phyloP scores from a whole-genome alignment of 2,329 filamentous ascomycete species.

The Pseudogymnoascus sp. region DNA sequence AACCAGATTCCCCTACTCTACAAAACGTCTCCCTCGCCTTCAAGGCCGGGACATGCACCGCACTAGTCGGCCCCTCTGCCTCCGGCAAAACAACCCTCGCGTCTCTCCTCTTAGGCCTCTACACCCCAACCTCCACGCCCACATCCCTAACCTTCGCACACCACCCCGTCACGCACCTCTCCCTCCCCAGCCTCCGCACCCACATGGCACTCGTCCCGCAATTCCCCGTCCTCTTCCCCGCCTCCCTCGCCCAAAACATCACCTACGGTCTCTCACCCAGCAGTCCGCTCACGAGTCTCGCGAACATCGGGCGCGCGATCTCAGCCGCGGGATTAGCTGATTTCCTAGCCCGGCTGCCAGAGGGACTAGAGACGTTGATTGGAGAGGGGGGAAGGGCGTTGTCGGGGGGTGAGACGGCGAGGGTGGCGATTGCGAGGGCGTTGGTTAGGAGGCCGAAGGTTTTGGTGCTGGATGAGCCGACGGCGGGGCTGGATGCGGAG shows the following conservation, averaged over 20 bases:
- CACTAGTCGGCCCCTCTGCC: constrained; percentile 76
- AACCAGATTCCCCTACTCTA: constrained; percentile 46
- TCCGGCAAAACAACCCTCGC: constrained; percentile 83
- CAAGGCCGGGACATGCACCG: constrained; percentile 54
- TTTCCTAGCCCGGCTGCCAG: constrained; percentile 55
- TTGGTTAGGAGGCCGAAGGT: constrained; percentile 63
- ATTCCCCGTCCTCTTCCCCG: constrained; percentile 26
- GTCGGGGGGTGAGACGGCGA: constrained; percentile 69
- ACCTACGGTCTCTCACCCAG: constrained; percentile 51
- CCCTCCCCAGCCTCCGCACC: constrained; percentile 21
- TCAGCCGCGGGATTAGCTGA: constrained; percentile 44
- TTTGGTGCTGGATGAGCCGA: constrained; percentile 93
- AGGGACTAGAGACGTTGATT: constrained; percentile 63
- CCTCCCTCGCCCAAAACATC: constrained; percentile 38
- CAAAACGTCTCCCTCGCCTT: constrained; percentile 56
- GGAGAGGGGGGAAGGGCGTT: constrained; percentile 68
- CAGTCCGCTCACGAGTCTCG: constrained; percentile 41
- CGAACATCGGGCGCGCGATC: constrained; percentile 36
- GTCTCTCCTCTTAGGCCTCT: constrained; percentile 65
- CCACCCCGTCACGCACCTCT: constrained; percentile 29
- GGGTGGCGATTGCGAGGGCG: constrained; percentile 61
- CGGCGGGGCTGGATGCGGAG: constrained; percentile 87
- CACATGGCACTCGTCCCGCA: constrained; percentile 22
- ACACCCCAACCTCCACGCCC: constrained; percentile 36
- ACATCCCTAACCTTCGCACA: constrained; percentile 32